Evolutionary conservation across 2,329 filamentous ascomycete genomes (phyloP).

Genomic region (Canariomyces notabilis): DNA sequence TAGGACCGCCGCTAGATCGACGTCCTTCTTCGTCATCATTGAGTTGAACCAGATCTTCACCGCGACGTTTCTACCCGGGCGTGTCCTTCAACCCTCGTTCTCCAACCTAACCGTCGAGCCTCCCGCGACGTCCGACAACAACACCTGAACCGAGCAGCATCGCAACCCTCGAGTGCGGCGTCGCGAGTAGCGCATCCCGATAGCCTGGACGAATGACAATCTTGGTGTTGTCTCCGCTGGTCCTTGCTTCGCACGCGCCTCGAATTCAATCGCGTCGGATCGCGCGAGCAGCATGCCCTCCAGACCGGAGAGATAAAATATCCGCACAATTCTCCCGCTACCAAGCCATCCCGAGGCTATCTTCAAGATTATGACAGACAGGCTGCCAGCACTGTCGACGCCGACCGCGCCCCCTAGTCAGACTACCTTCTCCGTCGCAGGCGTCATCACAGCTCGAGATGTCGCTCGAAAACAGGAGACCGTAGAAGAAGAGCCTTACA

Average conservation of each 20-base stretch:
- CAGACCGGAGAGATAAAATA: slow-evolving; percentile 48
- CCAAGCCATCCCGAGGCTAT: slow-evolving; percentile 39
- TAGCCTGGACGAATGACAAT: slow-evolving; percentile 22
- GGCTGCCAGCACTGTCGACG: slow-evolving; percentile 47
- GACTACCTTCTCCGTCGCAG: slow-evolving; percentile 38
- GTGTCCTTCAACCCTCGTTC: slow-evolving; percentile 9
- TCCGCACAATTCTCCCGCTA: slow-evolving; percentile 35
- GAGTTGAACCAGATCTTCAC: slow-evolving; percentile 1
- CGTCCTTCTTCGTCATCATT: not conserved
- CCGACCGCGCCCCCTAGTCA: slow-evolving; percentile 53
- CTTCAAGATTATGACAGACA: slow-evolving; percentile 59
- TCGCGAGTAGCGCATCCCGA: slow-evolving; percentile 13
- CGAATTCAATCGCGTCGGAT: slow-evolving; percentile 32
- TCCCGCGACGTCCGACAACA: no score
- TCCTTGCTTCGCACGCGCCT: slow-evolving; percentile 9
- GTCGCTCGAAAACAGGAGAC: slow-evolving; percentile 45
- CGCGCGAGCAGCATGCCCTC: slow-evolving; percentile 55
- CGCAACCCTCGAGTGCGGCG: slow-evolving; percentile 4
- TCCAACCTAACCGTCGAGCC: slow-evolving; percentile 9
- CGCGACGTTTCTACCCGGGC: slow-evolving; percentile 13
- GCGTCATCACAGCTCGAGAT: slow-evolving; percentile 37
- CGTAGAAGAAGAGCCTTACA: slow-evolving; percentile 78
- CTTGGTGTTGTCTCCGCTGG: slow-evolving; percentile 14
- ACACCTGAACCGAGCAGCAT: slow-evolving; percentile 2
- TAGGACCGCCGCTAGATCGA: not conserved